Evolutionary conservation across 1,139 yeast genomes (phyloP).

Genomic region (Candida gigantensis): DNA sequence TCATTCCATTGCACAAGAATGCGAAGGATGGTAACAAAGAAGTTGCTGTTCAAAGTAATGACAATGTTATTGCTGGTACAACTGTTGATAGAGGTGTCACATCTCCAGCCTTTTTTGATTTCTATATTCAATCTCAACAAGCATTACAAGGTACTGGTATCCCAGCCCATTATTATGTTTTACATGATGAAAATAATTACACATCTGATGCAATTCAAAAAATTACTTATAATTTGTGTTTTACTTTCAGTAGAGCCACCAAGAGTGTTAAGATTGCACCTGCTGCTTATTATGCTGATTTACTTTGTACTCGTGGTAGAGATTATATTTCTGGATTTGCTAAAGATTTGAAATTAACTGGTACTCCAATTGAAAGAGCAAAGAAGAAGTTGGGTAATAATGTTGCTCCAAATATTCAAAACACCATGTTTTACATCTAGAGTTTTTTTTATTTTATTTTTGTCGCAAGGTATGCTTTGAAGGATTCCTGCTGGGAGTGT

Average conservation of each 20-base stretch:
- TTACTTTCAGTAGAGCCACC: conserved; percentile 18
- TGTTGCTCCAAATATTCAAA: conserved; percentile 10
- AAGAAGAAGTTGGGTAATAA: conserved; percentile 11
- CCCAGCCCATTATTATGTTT: conserved; percentile 17
- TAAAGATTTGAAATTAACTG: conserved; percentile 4
- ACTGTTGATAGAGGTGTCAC: conserved; percentile 14
- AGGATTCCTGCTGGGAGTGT: no score
- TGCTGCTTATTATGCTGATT: conserved; percentile 17
- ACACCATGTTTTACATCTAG: conserved; percentile 16
- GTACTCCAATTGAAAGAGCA: conserved; percentile 10
- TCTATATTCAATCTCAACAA: conserved; percentile 17
- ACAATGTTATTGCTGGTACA: conserved; percentile 17
- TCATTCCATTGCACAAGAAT: conserved; percentile 15
- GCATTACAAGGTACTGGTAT: conserved; percentile 17
- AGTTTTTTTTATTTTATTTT: background rate
- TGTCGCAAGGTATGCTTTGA: no score
- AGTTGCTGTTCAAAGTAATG: conserved; percentile 16
- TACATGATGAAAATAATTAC: conserved; percentile 16
- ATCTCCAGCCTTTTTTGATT: conserved; percentile 15
- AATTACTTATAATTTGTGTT: conserved; percentile 16
- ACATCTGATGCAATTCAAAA: conserved; percentile 15
- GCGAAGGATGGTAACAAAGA: conserved; percentile 9
- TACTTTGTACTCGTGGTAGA: conserved; percentile 17
- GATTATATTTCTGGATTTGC: conserved; percentile 12
- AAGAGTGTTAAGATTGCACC: conserved; percentile 16